These are phyloP conservation scores for Coccomyxa sp. DNA, from an alignment of 139 green algal species.

Conservation along the genomic window DNA sequence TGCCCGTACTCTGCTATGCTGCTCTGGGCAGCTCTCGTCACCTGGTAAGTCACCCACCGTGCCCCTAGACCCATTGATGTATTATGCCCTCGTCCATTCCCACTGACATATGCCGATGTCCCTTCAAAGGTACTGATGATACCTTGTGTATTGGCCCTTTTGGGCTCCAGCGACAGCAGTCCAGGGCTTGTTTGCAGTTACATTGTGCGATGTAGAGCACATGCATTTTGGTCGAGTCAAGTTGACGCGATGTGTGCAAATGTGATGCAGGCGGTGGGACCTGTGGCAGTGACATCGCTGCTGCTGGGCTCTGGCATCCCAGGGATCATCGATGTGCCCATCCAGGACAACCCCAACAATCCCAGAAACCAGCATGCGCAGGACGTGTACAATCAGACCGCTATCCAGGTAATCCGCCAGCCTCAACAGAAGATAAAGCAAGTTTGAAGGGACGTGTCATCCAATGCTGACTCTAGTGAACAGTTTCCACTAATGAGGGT, in stretches of 20 bases:
- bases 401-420: constrained; percentile 9
- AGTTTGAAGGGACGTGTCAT: no score
- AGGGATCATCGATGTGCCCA: constrained; percentile 14
- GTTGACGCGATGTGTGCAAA: no score
- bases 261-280: constrained; percentile 46
- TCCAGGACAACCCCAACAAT: constrained; percentile 49
- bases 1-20: constrained; percentile 74
- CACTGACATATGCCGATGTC: neutral
- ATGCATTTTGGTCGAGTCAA: no score
- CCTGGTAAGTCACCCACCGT: constrained; percentile 25
- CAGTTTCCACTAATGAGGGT: no score
- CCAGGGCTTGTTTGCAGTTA: no score
- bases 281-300: constrained; percentile 62
- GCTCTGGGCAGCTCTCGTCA: constrained; percentile 67
- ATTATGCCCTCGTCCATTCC: neutral
- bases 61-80: neutral
- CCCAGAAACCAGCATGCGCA: constrained; percentile 30
- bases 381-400: constrained; percentile 35
- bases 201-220: no score
- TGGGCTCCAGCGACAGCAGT: no score
- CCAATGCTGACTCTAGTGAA: no score
- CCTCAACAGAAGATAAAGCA: neutral
- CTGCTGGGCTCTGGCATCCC: constrained; percentile 40
- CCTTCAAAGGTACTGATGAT: no score
- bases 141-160: no score